phyloP scores from a whole-genome alignment of 2,329 filamentous ascomycete species.

The Trichoderma atrobrunneum region DNA sequence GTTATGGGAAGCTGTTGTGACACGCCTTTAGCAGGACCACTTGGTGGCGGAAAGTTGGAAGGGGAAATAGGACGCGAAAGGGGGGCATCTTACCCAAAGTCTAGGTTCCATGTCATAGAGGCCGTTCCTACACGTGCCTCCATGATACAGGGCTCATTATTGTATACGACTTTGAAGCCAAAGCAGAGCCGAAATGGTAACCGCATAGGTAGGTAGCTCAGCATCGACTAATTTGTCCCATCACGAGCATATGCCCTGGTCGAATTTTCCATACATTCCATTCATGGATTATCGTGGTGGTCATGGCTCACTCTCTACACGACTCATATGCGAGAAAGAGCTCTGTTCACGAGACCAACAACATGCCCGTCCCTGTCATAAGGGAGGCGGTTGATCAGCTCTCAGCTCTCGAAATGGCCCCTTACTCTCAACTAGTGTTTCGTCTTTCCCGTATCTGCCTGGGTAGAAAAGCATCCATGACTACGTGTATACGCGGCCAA shows the following conservation, averaged over 20 bases:
- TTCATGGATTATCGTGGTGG: neutral
- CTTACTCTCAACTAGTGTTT: neutral
- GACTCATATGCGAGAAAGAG: neutral
- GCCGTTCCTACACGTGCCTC: too few species aligned
- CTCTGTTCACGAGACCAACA: neutral
- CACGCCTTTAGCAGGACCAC: neutral
- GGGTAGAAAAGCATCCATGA: neutral
- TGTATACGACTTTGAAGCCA: neutral
- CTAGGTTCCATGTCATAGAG: too few species aligned
- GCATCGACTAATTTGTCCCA: neutral
- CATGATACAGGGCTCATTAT: too few species aligned
- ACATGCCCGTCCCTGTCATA: neutral
- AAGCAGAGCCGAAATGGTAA: neutral
- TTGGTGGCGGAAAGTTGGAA: neutral
- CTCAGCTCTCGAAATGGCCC: neutral
- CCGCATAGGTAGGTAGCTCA: neutral
- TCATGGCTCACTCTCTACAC: neutral
- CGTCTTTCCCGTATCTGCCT: neutral
- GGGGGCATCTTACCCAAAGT: neutral
- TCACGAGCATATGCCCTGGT: neutral
- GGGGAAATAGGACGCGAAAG: neutral
- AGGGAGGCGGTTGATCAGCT: neutral
- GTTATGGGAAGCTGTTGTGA: neutral
- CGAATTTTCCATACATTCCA: neutral
- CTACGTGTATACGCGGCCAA: neutral